Conservation (phyloP, 352 stramenopile species). For the Aphanomyces astaci region DNA sequence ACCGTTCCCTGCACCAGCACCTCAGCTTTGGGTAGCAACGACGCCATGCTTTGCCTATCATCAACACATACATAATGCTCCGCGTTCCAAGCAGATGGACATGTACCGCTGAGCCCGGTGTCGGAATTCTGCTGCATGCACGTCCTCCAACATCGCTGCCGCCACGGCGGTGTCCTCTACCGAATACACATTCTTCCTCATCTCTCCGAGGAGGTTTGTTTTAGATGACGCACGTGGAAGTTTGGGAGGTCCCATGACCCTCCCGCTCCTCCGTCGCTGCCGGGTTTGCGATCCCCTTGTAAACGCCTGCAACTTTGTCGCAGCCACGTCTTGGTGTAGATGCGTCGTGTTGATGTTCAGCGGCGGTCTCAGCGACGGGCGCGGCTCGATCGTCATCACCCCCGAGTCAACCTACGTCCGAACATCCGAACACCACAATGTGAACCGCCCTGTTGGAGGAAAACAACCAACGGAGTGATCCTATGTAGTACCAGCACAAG, state of each 20-base stretch:
- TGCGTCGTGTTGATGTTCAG: conserved; percentile 10
- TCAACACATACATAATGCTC: neutral
- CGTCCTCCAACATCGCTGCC: neutral
- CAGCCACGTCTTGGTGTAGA: neutral
- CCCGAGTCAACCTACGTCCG: neutral
- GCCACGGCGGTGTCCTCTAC: neutral
- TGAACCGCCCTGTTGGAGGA: too few species aligned
- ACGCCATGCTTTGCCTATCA: neutral
- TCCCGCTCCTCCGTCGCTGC: neutral
- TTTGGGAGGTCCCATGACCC: neutral
- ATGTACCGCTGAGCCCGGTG: neutral
- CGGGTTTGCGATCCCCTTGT: neutral
- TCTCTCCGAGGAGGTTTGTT: too few species aligned
- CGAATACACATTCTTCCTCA: too few species aligned
- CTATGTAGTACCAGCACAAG: neutral
- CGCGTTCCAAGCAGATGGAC: neutral
- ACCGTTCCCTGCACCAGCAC: too few species aligned
- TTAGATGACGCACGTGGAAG: neutral
- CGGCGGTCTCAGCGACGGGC: neutral
- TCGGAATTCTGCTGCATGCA: neutral
- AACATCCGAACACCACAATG: neutral
- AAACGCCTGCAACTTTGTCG: neutral
- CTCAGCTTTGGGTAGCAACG: neutral
- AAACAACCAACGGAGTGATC: neutral
- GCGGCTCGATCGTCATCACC: neutral